These are phyloP conservation scores for Corymbia maculata DNA, from an alignment of 345 rosid species.

Conservation along the genomic window DNA sequence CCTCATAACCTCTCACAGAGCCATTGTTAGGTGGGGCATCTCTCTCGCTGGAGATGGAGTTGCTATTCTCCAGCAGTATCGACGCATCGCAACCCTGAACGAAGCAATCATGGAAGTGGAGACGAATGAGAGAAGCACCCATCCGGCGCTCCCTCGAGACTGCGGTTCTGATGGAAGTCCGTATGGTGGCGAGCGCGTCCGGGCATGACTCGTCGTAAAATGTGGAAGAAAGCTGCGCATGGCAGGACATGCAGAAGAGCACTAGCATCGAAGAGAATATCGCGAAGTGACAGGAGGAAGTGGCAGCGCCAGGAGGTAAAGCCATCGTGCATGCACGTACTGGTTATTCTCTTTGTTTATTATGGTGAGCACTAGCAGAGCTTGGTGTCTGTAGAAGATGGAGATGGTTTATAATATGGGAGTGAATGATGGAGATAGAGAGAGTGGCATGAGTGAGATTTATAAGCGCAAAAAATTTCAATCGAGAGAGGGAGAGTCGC, in stretches of 20 bases:
- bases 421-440: neutral
- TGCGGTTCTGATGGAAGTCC: slow-evolving; percentile 14
- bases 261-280: neutral
- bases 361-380: neutral
- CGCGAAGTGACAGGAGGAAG: neutral
- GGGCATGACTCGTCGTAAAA: slow-evolving; percentile 44
- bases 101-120: slow-evolving; percentile 56
- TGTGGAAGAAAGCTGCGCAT: slow-evolving; percentile 36
- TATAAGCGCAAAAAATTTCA: neutral
- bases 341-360: neutral
- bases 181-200: slow-evolving; percentile 25
- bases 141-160: slow-evolving; percentile 33
- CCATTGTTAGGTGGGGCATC: neutral
- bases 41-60: slow-evolving; percentile 9
- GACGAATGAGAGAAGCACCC: slow-evolving; percentile 59
- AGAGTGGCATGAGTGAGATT: neutral
- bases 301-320: neutral
- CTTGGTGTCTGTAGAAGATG: neutral
- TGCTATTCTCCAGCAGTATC: slow-evolving; percentile 19
- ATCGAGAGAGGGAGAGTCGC: neutral
- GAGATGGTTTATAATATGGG: too few species aligned
- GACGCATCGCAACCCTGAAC: slow-evolving; percentile 59
- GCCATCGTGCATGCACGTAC: neutral
- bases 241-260: neutral
- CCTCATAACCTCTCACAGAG: slow-evolving; percentile 24